phyloP scores from a whole-genome alignment of 1,139 yeast genomes.

The Tardiomyces blankii region DNA sequence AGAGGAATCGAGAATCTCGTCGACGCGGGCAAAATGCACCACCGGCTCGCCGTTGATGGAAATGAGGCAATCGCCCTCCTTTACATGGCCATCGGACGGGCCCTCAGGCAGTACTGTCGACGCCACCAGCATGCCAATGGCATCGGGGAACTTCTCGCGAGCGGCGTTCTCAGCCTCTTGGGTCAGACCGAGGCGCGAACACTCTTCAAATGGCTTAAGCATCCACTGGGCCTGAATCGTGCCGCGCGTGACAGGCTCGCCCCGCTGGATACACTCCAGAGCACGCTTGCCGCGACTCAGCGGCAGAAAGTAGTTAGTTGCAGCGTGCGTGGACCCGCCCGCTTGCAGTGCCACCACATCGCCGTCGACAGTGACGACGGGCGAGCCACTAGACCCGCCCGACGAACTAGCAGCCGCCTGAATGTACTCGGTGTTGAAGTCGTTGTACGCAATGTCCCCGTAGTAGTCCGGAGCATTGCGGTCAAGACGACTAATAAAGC shows the following conservation, averaged over 20 bases:
- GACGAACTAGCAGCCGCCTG: slow-evolving; percentile 96
- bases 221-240: slow-evolving; percentile 90
- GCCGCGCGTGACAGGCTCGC: slow-evolving; percentile 56
- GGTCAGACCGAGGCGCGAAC: slow-evolving; percentile 76
- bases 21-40: slow-evolving; percentile 69
- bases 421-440: slow-evolving; percentile 89
- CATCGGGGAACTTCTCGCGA: slow-evolving; percentile 57
- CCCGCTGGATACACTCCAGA: slow-evolving; percentile 54
- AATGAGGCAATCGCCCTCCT: slow-evolving; percentile 80
- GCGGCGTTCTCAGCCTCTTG: slow-evolving; percentile 62
- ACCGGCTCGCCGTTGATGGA: slow-evolving; percentile 59
- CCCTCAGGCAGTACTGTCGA: slow-evolving; percentile 79
- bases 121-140: slow-evolving; percentile 77
- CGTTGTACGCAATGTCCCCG: slow-evolving; percentile 82
- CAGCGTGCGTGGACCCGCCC: slow-evolving; percentile 85
- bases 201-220: slow-evolving; percentile 80
- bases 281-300: slow-evolving; percentile 78
- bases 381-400: slow-evolving; percentile 94
- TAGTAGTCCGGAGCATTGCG: slow-evolving; percentile 94
- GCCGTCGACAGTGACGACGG: slow-evolving; percentile 84
- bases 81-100: slow-evolving; percentile 62
- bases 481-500: slow-evolving; percentile 82
- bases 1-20: slow-evolving; percentile 64
- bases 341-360: slow-evolving; percentile 88
- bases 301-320: slow-evolving; percentile 88